Evolutionary conservation across 1,139 yeast species (phyloP), one percentile per base, ranked within the genome.

Genomic region (Saccharomyces pastorianus): DNA sequence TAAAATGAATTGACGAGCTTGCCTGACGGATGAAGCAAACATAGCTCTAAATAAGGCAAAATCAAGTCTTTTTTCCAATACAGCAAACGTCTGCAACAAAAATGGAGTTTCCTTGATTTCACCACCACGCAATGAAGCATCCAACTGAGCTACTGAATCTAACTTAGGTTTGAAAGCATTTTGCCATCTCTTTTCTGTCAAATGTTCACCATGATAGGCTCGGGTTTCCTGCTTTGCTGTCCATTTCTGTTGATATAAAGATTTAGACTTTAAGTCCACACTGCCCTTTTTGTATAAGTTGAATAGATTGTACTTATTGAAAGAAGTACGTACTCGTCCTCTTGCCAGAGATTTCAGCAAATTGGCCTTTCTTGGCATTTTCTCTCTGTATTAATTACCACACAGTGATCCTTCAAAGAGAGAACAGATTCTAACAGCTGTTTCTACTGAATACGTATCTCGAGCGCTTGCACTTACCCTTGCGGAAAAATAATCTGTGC

Each of bases 1-100:
- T 29, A 88, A 73, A 57, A 93, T 84, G 65, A 87, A 90, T 69
- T 88, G 91, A 62, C 96, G 82, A 1, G 99, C 96, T 72, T 93
- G 98, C 76, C 97, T 84, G 6, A 89, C 82, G 6, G 96, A 88
- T 6, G 96, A 82, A 4, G 99, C 96, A 75, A 93, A 91, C 86
- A 93, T 79, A 41, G 97, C 78, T 71, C 99, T 82, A 74, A 88
- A 93, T 11, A 93, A 66, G 0, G 97, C 97, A 67, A 85, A 81
- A 69, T 93, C 99, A 46, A 93, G 78, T 67, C 99, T 78, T 68
- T 85, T 86, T 69, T 93, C 99, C 58, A 95, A 75, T 3, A 84
- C 84, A 4, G 96, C 96, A 71, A 78, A 93, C 0, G 97, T 86
- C 73, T 93, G 99, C 66, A 90, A 72, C 50, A 89, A 83, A 73